Percentiles rank a stretch among this genome's conserved stretches.
These are phyloP conservation scores for Backusella macrospora DNA, from an alignment of 192 early-diverging fungal species.

Conservation along the genomic window DNA sequence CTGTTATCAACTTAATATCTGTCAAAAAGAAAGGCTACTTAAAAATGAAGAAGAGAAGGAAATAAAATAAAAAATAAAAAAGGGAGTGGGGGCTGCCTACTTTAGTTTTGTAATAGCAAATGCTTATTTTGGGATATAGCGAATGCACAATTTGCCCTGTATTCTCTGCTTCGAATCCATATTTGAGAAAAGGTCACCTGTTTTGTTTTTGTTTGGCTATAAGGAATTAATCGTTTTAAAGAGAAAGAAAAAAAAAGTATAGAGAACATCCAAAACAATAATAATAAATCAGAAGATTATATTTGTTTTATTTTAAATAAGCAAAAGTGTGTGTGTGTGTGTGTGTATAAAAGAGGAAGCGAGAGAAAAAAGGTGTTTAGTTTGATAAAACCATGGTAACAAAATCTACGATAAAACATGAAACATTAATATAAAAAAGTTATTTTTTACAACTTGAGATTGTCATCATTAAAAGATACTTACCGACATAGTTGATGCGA, in stretches of 20 bases:
- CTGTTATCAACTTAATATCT: too few relatives aligned
- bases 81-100: too few relatives aligned
- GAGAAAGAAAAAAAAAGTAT: neutral
- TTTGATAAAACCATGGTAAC: conserved; percentile 41
- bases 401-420: conserved; percentile 34
- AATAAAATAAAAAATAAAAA: too few relatives aligned
- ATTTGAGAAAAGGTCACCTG: neutral
- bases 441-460: neutral
- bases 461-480: conserved; percentile 10
- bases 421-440: neutral
- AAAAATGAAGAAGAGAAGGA: too few relatives aligned
- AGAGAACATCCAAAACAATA: neutral
- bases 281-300: neutral
- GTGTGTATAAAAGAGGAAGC: neutral
- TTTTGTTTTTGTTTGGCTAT: neutral
- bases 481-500: conserved; percentile 81
- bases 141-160: too few relatives aligned
- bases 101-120: too few relatives aligned
- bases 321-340: neutral
- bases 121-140: too few relatives aligned
- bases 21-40: too few relatives aligned
- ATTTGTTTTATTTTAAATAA: neutral
- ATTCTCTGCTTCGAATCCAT: too few relatives aligned
- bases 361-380: conserved; percentile 12
- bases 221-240: neutral